Evolutionary conservation across 441 rosid genomes (phyloP), one percentile per base, ranked within the genome.

Genomic region (Adansonia rubrostipa): DNA sequence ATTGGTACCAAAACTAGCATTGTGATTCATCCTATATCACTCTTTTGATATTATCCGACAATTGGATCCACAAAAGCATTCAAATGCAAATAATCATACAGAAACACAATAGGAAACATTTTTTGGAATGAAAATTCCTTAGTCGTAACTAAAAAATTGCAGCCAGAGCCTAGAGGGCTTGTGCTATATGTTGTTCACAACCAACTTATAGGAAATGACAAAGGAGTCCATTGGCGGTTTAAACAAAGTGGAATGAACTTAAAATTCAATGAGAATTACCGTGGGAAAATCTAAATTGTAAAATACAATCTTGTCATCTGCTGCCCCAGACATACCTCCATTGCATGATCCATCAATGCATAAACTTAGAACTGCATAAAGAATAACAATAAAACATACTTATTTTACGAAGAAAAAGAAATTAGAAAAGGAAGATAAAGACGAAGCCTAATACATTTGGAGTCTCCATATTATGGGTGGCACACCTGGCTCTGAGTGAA

Each of bases 401-500:
- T 72, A 45, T 10, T 19, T 19, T 9, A 54, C 33, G 22, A 15
- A 17, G 54, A 73, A 74, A 51, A 40, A 70, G 69, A 76, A 19
- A 62, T 20, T 47, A 73, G 77, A 77, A 51, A 14, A 54, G n/a
- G 24, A 77, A 17, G 48, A 71, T 54, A 75, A 61, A 81, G 68
- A 64, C 3, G 24, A 68, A 68, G 61, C 71, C 75, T 75, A 48
- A 61, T 48, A 71, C 42, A 71, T 33, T 72, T 22, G 58, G 3
- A 9, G 22, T 71, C 75, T 58, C 66, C 57, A 65, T 76, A 75
- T 56, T 77, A 72, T 57, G 75, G 73, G 42, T 71, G 76, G 67
- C 75, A 75, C 48, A 92, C 98, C 99, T 89, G 99, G 97, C 83
- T 93, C 98, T 53, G 92, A 82, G 87, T 96, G 98, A 77, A 92